Percentiles rank a stretch among this genome's conserved stretches.
Conservation (phyloP, 2,329 filamentous ascomycete genomes). For the Penicillium sp. region DNA sequence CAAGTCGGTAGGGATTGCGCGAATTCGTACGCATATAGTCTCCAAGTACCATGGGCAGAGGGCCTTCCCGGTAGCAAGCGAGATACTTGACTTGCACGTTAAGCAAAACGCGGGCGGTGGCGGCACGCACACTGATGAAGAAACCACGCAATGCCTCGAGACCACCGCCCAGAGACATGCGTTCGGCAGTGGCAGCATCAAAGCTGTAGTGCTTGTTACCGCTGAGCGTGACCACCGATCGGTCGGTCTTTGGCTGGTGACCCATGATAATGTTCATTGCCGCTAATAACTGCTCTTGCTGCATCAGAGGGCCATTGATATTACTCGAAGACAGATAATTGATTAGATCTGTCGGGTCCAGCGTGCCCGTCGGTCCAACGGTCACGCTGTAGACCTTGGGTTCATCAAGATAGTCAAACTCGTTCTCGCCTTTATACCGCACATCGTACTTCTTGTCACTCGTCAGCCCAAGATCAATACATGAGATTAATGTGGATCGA, state of each 20-base stretch:
- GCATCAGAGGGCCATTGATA: slow-evolving; percentile 37
- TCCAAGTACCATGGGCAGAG: background rate
- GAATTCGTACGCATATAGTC: background rate
- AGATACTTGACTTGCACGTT: slow-evolving; percentile 39
- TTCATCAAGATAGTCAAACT: slow-evolving; percentile 32
- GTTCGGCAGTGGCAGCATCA: slow-evolving; percentile 31
- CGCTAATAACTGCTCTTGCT: slow-evolving; percentile 55
- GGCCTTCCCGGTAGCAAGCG: background rate
- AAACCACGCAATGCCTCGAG: slow-evolving; percentile 62
- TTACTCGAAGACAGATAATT: slow-evolving; percentile 43
- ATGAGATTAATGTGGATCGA: slow-evolving; percentile 39
- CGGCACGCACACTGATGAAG: slow-evolving; percentile 61
- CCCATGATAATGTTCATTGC: slow-evolving; percentile 60
- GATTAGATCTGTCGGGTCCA: slow-evolving; percentile 44
- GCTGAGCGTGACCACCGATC: slow-evolving; percentile 48
- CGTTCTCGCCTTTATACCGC: slow-evolving; percentile 37
- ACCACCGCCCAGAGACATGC: slow-evolving; percentile 48
- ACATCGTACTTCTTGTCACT: slow-evolving; percentile 26
- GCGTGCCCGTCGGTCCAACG: slow-evolving; percentile 33
- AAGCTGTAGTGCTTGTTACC: slow-evolving; percentile 56
- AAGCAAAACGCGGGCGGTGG: slow-evolving; percentile 58
- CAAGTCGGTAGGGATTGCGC: background rate
- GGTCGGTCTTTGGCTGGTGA: slow-evolving; percentile 46
- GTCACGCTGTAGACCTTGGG: slow-evolving; percentile 38
- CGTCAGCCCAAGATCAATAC: slow-evolving; percentile 22